Evolutionary conservation across 495 filamentous ascomycete species (phyloP).

Genomic region (Xylaria bambusicola): DNA sequence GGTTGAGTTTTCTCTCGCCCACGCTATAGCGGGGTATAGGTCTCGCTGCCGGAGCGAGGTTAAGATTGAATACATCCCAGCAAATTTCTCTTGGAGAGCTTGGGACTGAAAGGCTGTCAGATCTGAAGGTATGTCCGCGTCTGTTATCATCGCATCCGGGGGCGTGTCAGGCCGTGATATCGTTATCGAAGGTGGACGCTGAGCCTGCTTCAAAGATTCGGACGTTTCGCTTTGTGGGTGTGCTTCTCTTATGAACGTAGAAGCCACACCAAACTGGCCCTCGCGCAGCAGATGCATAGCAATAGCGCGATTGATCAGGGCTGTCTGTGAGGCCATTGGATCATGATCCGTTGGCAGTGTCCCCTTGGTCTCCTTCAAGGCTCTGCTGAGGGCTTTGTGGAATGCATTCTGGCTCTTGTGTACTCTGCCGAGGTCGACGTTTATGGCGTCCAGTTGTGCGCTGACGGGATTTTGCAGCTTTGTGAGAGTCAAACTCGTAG

Average conservation of each 20-base stretch:
- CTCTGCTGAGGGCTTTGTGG: slow-evolving; percentile 80
- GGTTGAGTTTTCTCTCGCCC: slow-evolving; percentile 71
- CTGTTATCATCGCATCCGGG: slow-evolving; percentile 32
- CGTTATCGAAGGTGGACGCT: slow-evolving; percentile 16
- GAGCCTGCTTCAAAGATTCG: slow-evolving; percentile 8
- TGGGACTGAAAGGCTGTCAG: slow-evolving; percentile 62
- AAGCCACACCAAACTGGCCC: slow-evolving; percentile 85
- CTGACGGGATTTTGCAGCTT: slow-evolving; percentile 84
- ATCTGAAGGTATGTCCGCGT: slow-evolving; percentile 35
- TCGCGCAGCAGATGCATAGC: slow-evolving; percentile 95
- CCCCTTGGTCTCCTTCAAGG: slow-evolving; percentile 32
- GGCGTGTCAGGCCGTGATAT: slow-evolving; percentile 10
- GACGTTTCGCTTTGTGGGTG: slow-evolving; percentile 26
- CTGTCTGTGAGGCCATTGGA: slow-evolving; percentile 71
- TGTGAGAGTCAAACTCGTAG: slow-evolving; percentile 68
- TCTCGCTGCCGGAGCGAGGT: slow-evolving; percentile 71
- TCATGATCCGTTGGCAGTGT: slow-evolving; percentile 80
- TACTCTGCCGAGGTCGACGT: slow-evolving; percentile 76
- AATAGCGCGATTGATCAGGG: slow-evolving; percentile 86
- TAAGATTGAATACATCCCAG: slow-evolving; percentile 87
- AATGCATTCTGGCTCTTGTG: slow-evolving; percentile 77
- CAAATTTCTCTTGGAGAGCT: slow-evolving; percentile 76
- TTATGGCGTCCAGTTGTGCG: slow-evolving; percentile 72
- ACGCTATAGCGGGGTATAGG: slow-evolving; percentile 79
- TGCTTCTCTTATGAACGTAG: slow-evolving; percentile 73